Evolutionary conservation across 23 red algal species (phyloP), one percentile per base, ranked within the genome.

Genomic region (Gracilaria caudata): DNA sequence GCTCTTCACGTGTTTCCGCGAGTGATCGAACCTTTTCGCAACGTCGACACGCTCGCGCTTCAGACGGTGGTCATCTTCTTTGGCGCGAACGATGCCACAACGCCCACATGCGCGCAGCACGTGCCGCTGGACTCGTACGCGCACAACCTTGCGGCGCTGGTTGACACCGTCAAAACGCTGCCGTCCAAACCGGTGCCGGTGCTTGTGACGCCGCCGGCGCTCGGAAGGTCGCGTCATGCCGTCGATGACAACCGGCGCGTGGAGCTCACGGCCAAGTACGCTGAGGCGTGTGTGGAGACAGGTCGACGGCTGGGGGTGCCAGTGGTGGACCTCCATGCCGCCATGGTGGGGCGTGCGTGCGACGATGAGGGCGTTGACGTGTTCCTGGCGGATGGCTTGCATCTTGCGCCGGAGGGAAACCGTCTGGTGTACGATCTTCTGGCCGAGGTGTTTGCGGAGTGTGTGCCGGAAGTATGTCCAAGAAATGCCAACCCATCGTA

Each of bases 51-150:
- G 35, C 60, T 68, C 45, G 32, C 61, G 29, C 23, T 89, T 21
- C 34, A 64, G 20, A 68, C 61, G 4, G 82, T 88, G 4, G 53
- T 88, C 55, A 87, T 94, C 70, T 94, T 86, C 36, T 89, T 94
- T 14, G 92, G 92, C n/a, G 92, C 92, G 11, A 94, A 94, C 55
- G 92, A 94, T 38, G 85, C 84, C 7, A 45, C 38, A 0, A 60
- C 68, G 3, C 78, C 66, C 35, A 57, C 63, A 24, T 51, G 39
- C 8, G 41, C 36, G 24, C 92, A 94, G 56, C 75, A 80, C 45
- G 77, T 94, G 14, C 72, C 72, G 0, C 28, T 94, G 37, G 60
- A 94, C 41, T 75, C 63, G 16, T 94, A 94, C 70, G 74, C 58
- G 24, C 70, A 72, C 39, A 94, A 94, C 55, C 36, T 94, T 43